phyloP scores from a whole-genome alignment of 768 basidiomycete genomes.

The Suillus cothurnatus region DNA sequence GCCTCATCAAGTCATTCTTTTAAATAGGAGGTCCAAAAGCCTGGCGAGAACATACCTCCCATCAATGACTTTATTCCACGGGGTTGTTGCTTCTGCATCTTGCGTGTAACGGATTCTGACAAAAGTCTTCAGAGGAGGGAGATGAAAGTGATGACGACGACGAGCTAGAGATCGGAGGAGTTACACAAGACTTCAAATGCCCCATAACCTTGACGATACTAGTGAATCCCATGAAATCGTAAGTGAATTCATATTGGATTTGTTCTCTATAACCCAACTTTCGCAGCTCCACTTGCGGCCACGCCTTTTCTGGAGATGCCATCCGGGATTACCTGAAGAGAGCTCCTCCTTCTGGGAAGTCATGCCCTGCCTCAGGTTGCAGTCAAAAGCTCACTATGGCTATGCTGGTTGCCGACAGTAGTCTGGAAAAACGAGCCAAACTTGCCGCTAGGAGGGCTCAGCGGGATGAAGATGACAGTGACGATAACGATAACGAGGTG shows the following conservation, averaged over 20 bases:
- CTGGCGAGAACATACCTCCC: constrained; percentile 73
- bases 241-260: constrained; percentile 27
- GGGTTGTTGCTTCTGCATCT: constrained; percentile 43
- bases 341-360: constrained; percentile 34
- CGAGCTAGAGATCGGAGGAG: constrained; percentile 86
- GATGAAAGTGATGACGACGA: constrained; percentile 86
- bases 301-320: constrained; percentile 78
- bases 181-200: constrained; percentile 82
- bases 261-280: constrained; percentile 10
- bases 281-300: constrained; percentile 66
- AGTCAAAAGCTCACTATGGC: constrained; percentile 53
- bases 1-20: constrained; percentile 2
- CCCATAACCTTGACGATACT: constrained; percentile 73
- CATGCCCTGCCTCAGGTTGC: constrained; percentile 78
- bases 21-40: constrained; percentile 64
- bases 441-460: constrained; percentile 55
- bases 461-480: constrained; percentile 38
- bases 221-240: constrained; percentile 84
- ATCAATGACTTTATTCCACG: constrained; percentile 69
- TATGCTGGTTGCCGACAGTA: constrained; percentile 56
- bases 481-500: constrained; percentile 52
- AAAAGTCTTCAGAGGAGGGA: constrained; percentile 60
- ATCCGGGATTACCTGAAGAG: constrained; percentile 64
- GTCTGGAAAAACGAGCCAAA: constrained; percentile 63
- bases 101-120: constrained; percentile 11